Conservation (phyloP, 371 early-diverging fungal genomes). For the Mucor irregularis region DNA sequence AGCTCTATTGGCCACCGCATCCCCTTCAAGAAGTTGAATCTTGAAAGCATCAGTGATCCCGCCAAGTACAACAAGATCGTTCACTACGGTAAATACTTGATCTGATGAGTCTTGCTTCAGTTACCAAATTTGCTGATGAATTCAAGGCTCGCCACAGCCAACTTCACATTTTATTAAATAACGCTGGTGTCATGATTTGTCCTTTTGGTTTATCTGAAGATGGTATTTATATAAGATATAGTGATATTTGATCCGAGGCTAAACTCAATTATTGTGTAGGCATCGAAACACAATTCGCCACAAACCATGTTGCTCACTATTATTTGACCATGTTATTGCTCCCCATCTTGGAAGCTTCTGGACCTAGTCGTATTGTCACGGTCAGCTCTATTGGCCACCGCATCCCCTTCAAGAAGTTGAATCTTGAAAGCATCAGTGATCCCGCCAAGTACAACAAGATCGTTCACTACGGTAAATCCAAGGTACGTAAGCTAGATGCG, state of each 20-base stretch:
- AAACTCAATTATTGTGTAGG: too few species aligned
- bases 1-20: conserved; percentile 45
- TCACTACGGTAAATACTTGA: conserved; percentile 46
- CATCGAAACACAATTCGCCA: conserved; percentile 38
- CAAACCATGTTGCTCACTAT: conserved; percentile 80
- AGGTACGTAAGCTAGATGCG: not conserved
- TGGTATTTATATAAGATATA: conserved; percentile 37
- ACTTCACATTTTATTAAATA: conserved; percentile 67
- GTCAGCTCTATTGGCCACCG: conserved; percentile 51
- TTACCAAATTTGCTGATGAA: conserved; percentile 52
- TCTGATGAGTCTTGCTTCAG: conserved; percentile 54
- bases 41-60: conserved; percentile 48
- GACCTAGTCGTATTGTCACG: conserved; percentile 59
- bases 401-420: conserved; percentile 21
- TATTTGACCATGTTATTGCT: conserved; percentile 69
- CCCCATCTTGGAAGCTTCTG: conserved; percentile 54
- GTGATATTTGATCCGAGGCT: too few species aligned
- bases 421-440: conserved; percentile 45
- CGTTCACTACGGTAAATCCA: not conserved
- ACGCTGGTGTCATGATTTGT: conserved; percentile 71
- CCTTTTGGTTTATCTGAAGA: conserved; percentile 66
- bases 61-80: conserved; percentile 17
- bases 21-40: conserved; percentile 22
- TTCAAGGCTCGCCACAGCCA: conserved; percentile 46
- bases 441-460: conserved; percentile 26